Evolutionary conservation across 495 filamentous ascomycete genomes (phyloP).

Genomic region (Penicillium lagena): DNA sequence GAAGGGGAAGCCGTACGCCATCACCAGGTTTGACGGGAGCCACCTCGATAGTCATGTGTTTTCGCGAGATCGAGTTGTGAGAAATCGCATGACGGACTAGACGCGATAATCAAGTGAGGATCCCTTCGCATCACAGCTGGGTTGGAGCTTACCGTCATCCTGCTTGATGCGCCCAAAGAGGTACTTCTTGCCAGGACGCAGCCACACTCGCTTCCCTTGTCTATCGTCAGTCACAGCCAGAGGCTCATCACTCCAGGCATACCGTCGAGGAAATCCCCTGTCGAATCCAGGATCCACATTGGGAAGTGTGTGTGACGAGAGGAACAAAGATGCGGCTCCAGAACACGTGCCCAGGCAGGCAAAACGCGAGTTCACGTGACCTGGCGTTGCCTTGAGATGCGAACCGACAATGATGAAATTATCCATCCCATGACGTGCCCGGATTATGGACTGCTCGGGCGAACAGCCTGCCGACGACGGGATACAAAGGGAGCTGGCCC

Average conservation of each 20-base stretch:
- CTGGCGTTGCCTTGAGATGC: slow-evolving; percentile 8
- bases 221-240: slow-evolving; percentile 9
- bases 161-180: slow-evolving; percentile 63
- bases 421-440: slow-evolving; percentile 5
- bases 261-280: slow-evolving; percentile 40
- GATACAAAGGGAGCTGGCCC: background rate
- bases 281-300: slow-evolving; percentile 45
- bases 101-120: slow-evolving; percentile 4
- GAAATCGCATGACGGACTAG: slow-evolving; percentile 52
- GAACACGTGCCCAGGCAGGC: slow-evolving; percentile 14
- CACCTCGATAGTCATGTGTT: slow-evolving; percentile 77
- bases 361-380: slow-evolving; percentile 37
- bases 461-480: slow-evolving; percentile 9
- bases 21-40: slow-evolving; percentile 58
- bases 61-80: slow-evolving; percentile 76
- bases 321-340: background rate
- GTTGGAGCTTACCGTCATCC: slow-evolving; percentile 32
- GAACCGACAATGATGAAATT: no score
- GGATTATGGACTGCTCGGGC: slow-evolving; percentile 19
- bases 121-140: slow-evolving; percentile 5
- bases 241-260: background rate
- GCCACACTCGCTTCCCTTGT: slow-evolving; percentile 68
- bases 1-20: slow-evolving; percentile 46
- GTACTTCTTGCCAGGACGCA: slow-evolving; percentile 75
- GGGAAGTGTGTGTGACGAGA: background rate